A percentile compares a stretch with the other conserved stretches of the same genome.
Conservation (phyloP, 2,329 filamentous ascomycete genomes). For the Fusarium xylarioides region DNA sequence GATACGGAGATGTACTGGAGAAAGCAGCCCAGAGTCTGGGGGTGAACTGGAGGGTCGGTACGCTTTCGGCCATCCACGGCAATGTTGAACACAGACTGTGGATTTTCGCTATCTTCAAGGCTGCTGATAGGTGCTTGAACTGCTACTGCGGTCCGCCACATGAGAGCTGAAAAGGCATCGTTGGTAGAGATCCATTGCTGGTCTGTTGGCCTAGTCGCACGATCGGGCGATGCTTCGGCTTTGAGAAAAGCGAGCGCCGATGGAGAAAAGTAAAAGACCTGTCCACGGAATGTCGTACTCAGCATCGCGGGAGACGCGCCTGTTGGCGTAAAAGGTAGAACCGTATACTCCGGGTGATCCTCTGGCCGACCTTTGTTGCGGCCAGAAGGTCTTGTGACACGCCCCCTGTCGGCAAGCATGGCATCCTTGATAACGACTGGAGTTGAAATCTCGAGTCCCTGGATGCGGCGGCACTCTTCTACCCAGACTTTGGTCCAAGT, state of each 20-base stretch:
- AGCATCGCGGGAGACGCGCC: constrained; percentile 9
- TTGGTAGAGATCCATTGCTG: constrained; percentile 27
- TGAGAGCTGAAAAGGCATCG: constrained; percentile 22
- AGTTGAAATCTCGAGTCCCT: background rate
- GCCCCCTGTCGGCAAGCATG: constrained; percentile 6
- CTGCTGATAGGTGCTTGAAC: constrained; percentile 7
- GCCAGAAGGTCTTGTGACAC: background rate
- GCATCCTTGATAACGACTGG: background rate
- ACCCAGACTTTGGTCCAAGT: constrained; percentile 27
- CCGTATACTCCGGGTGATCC: constrained; percentile 15
- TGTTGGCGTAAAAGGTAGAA: constrained; percentile 3
- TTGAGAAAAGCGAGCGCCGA: constrained; percentile 11
- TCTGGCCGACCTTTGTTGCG: constrained; percentile 3
- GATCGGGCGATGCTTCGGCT: background rate
- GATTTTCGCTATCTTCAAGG: constrained; percentile 3
- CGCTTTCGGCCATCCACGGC: constrained; percentile 19
- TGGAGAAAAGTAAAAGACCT: constrained; percentile 26
- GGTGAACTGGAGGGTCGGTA: constrained; percentile 10
- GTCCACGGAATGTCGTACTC: constrained; percentile 3
- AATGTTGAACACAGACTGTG: constrained; percentile 4
- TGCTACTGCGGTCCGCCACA: constrained; percentile 17
- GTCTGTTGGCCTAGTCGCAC: background rate
- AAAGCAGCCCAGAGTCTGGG: constrained; percentile 17
- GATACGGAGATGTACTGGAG: constrained; percentile 17
- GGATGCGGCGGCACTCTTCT: constrained; percentile 15